Base-by-base conservation (phyloP, 805 yeast species). In the Saccharomyces kudriavzevii region DNA sequence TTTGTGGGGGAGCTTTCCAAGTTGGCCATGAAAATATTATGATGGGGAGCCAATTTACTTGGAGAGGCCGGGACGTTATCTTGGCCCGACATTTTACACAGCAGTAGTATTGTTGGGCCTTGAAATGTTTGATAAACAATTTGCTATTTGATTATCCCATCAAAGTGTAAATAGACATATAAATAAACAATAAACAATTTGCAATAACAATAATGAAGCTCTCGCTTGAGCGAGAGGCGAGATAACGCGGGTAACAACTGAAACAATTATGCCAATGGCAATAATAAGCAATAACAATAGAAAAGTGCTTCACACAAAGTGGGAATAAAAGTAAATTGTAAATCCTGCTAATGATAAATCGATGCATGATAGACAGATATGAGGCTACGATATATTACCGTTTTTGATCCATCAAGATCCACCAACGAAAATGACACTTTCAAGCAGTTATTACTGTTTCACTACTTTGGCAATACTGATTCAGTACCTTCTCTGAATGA, bases 401-500 rank as follows among this genome's bases (percentile, higher is more conserved):
- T 76, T 2, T 74, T 70, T 58, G 75, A 75, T 60, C 78, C 79
- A 3, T 56, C 60, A 6, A 58, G 68, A 47, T 67, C 68, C 17
- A 55, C 57, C 1, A 55, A 55, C 26, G 77, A 70, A 31, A 66
- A 61, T 2, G 71, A 69, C 48, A 58, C 70, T 5, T 61, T 63
- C 26, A 63, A 68, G 45, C 70, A 74, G 54, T 57, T 77, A 24
- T 56, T 77, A 46, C 66, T 64, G 52, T 72, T 61, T 57, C 72
- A 66, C 58, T 68, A 59, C 13, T 67, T 69, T 50, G 56, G 54
- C 9, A 55, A 48, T 8, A 51, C 54, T 3, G 59, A 46, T 13
- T 45, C 52, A 1, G 61, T 59, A 22, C 50, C 46, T 47, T 51
- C 68, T 11, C 56, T 64, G 11, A 70, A 74, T 56, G 70, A 65